Conservation (phyloP, 768 basidiomycete genomes). For the Vararia minispora region DNA sequence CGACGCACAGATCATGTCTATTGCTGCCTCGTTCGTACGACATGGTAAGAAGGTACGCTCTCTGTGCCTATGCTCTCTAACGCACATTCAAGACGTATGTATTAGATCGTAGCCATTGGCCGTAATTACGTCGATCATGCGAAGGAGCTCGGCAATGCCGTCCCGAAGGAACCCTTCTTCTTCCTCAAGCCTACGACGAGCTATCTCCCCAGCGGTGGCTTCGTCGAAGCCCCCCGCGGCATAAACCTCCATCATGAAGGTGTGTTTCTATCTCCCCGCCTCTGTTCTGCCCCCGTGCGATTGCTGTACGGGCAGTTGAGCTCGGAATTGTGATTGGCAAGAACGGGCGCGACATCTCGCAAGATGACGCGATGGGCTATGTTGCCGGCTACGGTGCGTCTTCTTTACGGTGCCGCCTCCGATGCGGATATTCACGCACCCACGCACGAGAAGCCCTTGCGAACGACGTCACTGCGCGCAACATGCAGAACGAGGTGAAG, state of each 20-base stretch:
- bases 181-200: slow-evolving; percentile 95
- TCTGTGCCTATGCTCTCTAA: not conserved
- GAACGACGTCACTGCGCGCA: slow-evolving; percentile 94
- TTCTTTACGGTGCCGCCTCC: not conserved
- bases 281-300: not conserved
- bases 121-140: slow-evolving; percentile 89
- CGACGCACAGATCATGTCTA: no score
- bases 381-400: slow-evolving; percentile 85
- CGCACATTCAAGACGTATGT: slow-evolving; percentile 9
- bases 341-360: slow-evolving; percentile 70
- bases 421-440: not conserved
- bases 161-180: slow-evolving; percentile 95
- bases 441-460: slow-evolving; percentile 53
- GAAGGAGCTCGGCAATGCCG: slow-evolving; percentile 82
- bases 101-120: slow-evolving; percentile 91
- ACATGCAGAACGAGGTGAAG: slow-evolving; percentile 89
- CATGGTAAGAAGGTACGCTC: slow-evolving; percentile 10
- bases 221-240: slow-evolving; percentile 78
- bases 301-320: slow-evolving; percentile 52
- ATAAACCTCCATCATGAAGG: slow-evolving; percentile 89
- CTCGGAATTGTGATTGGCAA: slow-evolving; percentile 95
- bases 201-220: slow-evolving; percentile 68
- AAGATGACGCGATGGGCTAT: slow-evolving; percentile 58
- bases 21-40: slow-evolving; percentile 8
- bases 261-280: slow-evolving; percentile 16